A percentile compares a stretch with the other conserved stretches of the same genome.
phyloP scores from a whole-genome alignment of 306 rosid species.

The Sechiopsis laciniata region DNA sequence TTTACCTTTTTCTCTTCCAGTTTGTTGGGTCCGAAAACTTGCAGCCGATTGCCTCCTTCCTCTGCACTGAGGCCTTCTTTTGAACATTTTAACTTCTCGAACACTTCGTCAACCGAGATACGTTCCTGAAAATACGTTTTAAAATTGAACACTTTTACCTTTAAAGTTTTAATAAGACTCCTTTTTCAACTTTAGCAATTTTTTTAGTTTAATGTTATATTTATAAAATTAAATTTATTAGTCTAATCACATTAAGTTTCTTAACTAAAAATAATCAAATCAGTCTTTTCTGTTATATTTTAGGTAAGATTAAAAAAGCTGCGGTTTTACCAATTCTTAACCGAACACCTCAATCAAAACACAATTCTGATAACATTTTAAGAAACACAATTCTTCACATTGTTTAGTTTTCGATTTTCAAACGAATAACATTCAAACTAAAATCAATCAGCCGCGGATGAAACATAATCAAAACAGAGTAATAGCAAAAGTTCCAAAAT shows the following conservation, averaged over 20 bases:
- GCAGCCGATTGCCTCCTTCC: constrained; percentile 82
- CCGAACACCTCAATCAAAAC: too few relatives aligned
- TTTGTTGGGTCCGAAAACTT: constrained; percentile 95
- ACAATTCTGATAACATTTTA: neutral
- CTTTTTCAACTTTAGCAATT: too few relatives aligned
- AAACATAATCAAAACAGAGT: neutral
- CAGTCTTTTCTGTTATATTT: too few relatives aligned
- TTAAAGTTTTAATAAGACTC: too few relatives aligned
- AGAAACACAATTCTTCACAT: neutral
- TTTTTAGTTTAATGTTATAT: too few relatives aligned
- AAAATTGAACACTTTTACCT: too few relatives aligned
- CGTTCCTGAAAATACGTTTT: too few relatives aligned
- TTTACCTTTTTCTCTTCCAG: constrained; percentile 87
- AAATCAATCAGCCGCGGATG: neutral
- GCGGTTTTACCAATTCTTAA: too few relatives aligned
- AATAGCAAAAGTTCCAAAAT: neutral
- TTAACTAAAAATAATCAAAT: too few relatives aligned
- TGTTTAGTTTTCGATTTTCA: neutral
- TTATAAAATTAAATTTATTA: too few relatives aligned
- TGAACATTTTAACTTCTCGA: constrained; percentile 83
- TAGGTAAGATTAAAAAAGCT: too few relatives aligned
- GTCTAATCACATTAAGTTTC: too few relatives aligned
- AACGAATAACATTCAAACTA: neutral
- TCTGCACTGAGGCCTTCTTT: constrained; percentile 65
- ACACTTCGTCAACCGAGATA: constrained; percentile 87